These are phyloP conservation scores for Aureobasidium sp. DNA, from an alignment of 2,329 filamentous ascomycete species.

Conservation along the genomic window DNA sequence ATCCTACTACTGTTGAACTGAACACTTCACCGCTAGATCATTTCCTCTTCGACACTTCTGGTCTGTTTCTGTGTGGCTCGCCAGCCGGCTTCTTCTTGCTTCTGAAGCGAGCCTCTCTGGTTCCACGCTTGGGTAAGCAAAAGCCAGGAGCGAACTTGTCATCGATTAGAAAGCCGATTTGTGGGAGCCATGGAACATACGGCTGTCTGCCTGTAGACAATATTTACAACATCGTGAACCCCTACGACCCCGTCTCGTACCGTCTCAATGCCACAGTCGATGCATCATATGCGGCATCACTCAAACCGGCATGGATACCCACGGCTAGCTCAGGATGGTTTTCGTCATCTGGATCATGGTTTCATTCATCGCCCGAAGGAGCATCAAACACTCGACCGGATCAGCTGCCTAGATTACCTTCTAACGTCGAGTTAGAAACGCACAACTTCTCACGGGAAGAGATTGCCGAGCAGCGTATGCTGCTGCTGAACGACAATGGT, in stretches of 20 bases:
- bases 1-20: conserved; percentile 26
- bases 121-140: conserved; percentile 66
- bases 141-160: conserved; percentile 64
- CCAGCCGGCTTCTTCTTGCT: conserved; percentile 90
- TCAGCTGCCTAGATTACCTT: conserved; percentile 35
- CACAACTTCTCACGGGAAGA: conserved; percentile 93
- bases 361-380: conserved; percentile 15
- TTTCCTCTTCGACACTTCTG: conserved; percentile 89
- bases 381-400: conserved; percentile 25
- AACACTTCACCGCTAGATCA: conserved; percentile 33
- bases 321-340: conserved; percentile 53
- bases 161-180: conserved; percentile 48
- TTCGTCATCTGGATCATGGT: conserved; percentile 21
- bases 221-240: conserved; percentile 85
- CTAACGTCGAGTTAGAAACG: conserved; percentile 78
- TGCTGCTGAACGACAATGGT: conserved; percentile 87
- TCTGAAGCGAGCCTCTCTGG: conserved; percentile 64
- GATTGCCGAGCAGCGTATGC: conserved; percentile 81
- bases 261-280: conserved; percentile 88
- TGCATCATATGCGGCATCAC: conserved; percentile 63
- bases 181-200: conserved; percentile 72
- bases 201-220: conserved; percentile 93
- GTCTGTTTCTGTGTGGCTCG: conserved; percentile 83
- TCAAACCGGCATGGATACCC: conserved; percentile 75
- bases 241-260: conserved; percentile 78